Base-by-base conservation (phyloP, 1,284 basidiomycete species). In the Apiotrichum domesticum region DNA sequence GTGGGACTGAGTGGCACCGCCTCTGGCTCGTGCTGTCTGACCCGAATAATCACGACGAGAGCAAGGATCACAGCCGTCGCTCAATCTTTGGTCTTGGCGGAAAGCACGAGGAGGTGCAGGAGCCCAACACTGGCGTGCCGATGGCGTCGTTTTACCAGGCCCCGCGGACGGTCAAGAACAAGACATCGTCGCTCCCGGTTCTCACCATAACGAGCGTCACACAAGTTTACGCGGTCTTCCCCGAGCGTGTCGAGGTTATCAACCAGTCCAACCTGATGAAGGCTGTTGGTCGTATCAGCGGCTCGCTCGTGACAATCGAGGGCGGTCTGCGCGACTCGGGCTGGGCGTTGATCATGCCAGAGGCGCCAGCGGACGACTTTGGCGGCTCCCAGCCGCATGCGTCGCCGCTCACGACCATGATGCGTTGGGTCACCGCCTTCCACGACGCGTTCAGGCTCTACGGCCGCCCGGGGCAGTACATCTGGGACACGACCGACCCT, bases 1-100 rank as follows among this genome's bases (percentile, higher is more conserved):
- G 94, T 14, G 90, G 94, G 66, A 95, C 90, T 1, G 92, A 97
- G 66, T 98, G 95, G 95, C 92, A 92, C 68, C 83, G 85, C 50
- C 82, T 94, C 54, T 98, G 91, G 89, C 85, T 93, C 80, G 84
- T 88, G 6, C 79, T 97, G 13, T 58, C 57, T 14, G 60, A 62
- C 50, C 80, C 76, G 52, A 81, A 82, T 0, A 49, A 13, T n/a
- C 66, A 70, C 3, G 55, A 44, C 3, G 57, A 57, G 6, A 61
- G 55, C 33, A 66, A 64, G n/a, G 58, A 65, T 4, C 40, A 48
- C 8, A 55, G 42, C 15, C 49, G 47, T 42, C 58, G 75, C 57
- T 72, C 70, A 51, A 63, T 77, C 57, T 77, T 77, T 44, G 69
- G 71, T 5, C 65, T 75, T 21, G 69, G 70, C 37, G 37, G 46